phyloP scores from a whole-genome alignment of 805 yeast genomes.

The Saturnispora diversa region DNA sequence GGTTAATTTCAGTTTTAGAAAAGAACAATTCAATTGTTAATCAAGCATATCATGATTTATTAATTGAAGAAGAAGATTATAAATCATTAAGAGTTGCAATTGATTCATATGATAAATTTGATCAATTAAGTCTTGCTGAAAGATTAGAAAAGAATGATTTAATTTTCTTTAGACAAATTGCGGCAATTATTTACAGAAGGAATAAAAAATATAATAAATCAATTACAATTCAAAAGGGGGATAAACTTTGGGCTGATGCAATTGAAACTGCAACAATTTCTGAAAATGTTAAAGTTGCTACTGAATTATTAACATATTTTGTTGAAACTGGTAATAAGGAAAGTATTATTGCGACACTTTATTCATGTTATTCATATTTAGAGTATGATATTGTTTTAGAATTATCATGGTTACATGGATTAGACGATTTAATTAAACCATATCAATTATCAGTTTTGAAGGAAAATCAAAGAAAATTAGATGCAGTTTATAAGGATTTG shows the following conservation, averaged over 20 bases:
- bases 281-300: conserved; percentile 70
- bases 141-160: conserved; percentile 87
- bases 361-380: conserved; percentile 73
- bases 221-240: conserved; percentile 78
- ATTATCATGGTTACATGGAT: conserved; percentile 80
- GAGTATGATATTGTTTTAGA: conserved; percentile 81
- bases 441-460: conserved; percentile 77
- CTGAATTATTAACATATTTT: conserved; percentile 81
- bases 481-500: conserved; percentile 61
- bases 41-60: conserved; percentile 88
- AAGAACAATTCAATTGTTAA: conserved; percentile 89
- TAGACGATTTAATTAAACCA: conserved; percentile 83
- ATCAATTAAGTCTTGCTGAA: conserved; percentile 84
- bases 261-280: conserved; percentile 87
- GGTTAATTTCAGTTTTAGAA: conserved; percentile 81
- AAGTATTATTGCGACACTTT: conserved; percentile 84
- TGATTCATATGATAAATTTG: conserved; percentile 85
- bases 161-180: conserved; percentile 91
- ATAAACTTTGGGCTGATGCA: conserved; percentile 91
- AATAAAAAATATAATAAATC: conserved; percentile 91
- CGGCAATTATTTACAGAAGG: conserved; percentile 88
- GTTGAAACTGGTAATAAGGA: conserved; percentile 96
- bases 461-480: conserved; percentile 64
- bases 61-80: conserved; percentile 95
- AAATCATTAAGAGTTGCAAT: conserved; percentile 81